Conservation (phyloP, 2,329 filamentous ascomycete genomes). For the Zymoseptoria pseudotritici region DNA sequence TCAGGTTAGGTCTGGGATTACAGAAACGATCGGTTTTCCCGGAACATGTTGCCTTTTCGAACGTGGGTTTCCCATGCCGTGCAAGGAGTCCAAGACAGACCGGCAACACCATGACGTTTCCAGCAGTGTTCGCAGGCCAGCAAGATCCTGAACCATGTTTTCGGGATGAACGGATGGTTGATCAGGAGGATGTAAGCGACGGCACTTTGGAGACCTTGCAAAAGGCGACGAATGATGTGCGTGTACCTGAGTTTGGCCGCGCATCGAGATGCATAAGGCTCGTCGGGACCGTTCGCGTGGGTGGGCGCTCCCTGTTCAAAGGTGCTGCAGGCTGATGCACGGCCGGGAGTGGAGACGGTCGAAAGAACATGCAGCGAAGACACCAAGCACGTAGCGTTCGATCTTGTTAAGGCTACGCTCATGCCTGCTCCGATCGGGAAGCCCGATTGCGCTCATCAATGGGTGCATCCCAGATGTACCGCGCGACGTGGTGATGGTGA, state of each 20-base stretch:
- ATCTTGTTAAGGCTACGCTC: too few relatives aligned
- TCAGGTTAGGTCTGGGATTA: not conserved
- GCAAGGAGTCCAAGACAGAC: not conserved
- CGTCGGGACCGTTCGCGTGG: not conserved
- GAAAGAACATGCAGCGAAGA: not conserved
- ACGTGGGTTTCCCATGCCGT: not conserved
- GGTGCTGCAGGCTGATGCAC: not conserved
- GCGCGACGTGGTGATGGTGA: not conserved
- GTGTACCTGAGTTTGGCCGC: conserved; percentile 2
- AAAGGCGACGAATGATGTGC: conserved; percentile 4
- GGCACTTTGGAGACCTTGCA: not conserved
- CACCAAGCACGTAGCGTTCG: not conserved
- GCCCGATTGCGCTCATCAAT: not conserved
- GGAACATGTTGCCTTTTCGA: not conserved
- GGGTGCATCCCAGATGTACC: not conserved
- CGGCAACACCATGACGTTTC: not conserved
- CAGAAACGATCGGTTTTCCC: not conserved
- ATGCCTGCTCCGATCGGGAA: too few relatives aligned
- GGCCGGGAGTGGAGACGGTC: not conserved
- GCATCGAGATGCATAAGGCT: not conserved
- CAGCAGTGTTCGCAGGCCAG: not conserved
- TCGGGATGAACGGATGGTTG: not conserved
- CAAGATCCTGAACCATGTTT: not conserved
- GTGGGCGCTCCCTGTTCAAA: not conserved
- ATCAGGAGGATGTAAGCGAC: not conserved